Base-by-base conservation (phyloP, 345 rosid genomes). In the Lenwebbia sp. region DNA sequence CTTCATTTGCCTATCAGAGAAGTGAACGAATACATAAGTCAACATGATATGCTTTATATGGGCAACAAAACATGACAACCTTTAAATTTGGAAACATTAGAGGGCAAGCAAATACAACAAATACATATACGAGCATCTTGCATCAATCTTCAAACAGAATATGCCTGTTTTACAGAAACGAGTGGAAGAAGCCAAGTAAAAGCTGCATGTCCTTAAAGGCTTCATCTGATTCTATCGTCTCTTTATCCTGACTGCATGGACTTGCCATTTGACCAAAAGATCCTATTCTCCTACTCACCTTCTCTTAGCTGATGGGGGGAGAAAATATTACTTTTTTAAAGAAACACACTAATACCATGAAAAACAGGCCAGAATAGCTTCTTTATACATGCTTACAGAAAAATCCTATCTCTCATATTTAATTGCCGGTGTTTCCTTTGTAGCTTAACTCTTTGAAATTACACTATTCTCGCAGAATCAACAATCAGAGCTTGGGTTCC, bases 1-100 rank as follows among this genome's bases (percentile, higher is more conserved):
- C 91, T 90, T 92, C 93, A 85, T 83, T 90, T 84, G 86, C 95
- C 98, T 96, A 90, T 84, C 84, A 87, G 83, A 90, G 88, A 84
- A 83, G 89, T 84, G 74, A 56, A 85, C 83, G 6, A 47, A 54
- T 25, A 86, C 14, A 55, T 75, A 74, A 89, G 86, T n/a, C 65
- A 26, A 82, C 51, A 81, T 23, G 53, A 37, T 54, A 85, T 28
- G 23, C 57, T 53, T 83, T 25, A 23, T 55, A 53, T 28, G 25
- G 47, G 81, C 81, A 37, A 37, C 26, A 70, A 37, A 70, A 37
- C 81, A 37, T 11, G 7, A 70, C 37, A 70, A 19, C 13, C 25
- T 70, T 70, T 70, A 19, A 37, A 70, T 19, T 70, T 70, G 81
- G 57, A 83, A 52, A 83, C 60, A 53, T 53, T 19, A 37, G 81